Base-by-base conservation (phyloP, 116 monocot genomes). In the Trichopus zeylanicus region DNA sequence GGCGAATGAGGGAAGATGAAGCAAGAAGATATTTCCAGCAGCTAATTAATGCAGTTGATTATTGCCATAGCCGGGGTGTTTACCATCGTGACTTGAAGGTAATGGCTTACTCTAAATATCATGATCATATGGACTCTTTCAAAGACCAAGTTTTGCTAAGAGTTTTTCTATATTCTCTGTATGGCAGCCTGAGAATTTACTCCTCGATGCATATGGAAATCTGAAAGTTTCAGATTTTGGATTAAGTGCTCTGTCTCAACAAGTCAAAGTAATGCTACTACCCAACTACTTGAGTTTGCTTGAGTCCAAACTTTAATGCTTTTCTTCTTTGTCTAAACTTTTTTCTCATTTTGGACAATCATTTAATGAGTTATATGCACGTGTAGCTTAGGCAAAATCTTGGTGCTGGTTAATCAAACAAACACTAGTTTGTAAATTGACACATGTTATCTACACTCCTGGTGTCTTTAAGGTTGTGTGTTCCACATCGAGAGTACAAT, bases 171-270 rank as follows among this genome's bases (percentile, higher is more conserved):
- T 5, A 2, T 57, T 33, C 33, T n/a, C 42, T 68, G n/a, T 25
- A 26, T 56, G 62, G 49, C 78, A 92, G 92, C 92, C 80, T 56
- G 92, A 92, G 60, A 92, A 92, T 73, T 75, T 92, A 70, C 75
- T 92, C 23, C 78, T 92, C 29, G 87, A 87, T 67, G 46, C 75
- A 22, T 62, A 29, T 74, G 84, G 87, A 23, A 92, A 70, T 52
- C 78, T 92, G 23, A 92, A 92, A 68, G 75, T 92, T 57, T 92
- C 92, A 62, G 92, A 92, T 62, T 92, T 92, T 75, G 87, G 87
- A 49, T 76, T 92, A 59, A 92, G 92, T 71, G 81, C 87, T 29
- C 78, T 92, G 26, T 87, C 87, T 31, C 81, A 74, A 51, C 83
- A 92, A 84, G 78, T 87, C 61, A 78, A 77, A 81, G 92, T 92